Conservation (phyloP, 768 basidiomycete genomes). For the Rhizopogon sp. region DNA sequence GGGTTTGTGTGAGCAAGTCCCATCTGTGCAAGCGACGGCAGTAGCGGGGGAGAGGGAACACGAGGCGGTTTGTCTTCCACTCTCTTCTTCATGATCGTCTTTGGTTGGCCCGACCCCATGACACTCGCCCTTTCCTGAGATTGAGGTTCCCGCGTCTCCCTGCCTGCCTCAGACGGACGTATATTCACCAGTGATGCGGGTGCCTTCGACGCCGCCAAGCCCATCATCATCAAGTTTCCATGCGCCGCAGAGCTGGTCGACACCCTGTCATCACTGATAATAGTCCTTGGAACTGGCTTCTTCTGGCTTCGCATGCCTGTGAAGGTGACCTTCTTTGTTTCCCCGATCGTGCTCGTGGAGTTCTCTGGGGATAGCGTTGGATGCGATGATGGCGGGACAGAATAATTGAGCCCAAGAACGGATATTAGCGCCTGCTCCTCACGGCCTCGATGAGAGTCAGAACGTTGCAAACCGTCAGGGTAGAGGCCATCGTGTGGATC, state of each 20-base stretch:
- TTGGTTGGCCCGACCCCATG: slow-evolving; percentile 14
- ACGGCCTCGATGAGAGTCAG: slow-evolving; percentile 39
- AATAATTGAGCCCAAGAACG: slow-evolving; percentile 31
- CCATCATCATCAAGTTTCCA: slow-evolving; percentile 59
- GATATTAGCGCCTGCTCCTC: slow-evolving; percentile 33
- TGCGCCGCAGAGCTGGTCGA: slow-evolving; percentile 41
- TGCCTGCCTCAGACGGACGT: slow-evolving; percentile 17
- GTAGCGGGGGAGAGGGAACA: slow-evolving; percentile 72
- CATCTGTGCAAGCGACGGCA: slow-evolving; percentile 77
- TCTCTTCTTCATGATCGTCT: slow-evolving; percentile 26
- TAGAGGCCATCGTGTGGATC: slow-evolving; percentile 28
- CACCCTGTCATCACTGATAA: slow-evolving; percentile 9
- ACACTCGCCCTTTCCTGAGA: slow-evolving; percentile 25
- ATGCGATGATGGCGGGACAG: slow-evolving; percentile 47
- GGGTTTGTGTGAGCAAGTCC: slow-evolving; percentile 59
- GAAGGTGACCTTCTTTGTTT: slow-evolving; percentile 22
- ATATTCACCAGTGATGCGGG: slow-evolving; percentile 28
- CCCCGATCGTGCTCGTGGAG: slow-evolving; percentile 56
- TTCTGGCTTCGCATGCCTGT: slow-evolving; percentile 25
- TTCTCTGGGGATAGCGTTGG: slow-evolving; percentile 70
- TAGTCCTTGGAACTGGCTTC: slow-evolving; percentile 26
- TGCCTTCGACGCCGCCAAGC: slow-evolving; percentile 41
- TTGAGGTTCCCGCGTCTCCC: slow-evolving; percentile 8
- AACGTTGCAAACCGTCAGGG: slow-evolving; percentile 28
- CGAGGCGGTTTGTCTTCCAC: slow-evolving; percentile 63